phyloP scores from a whole-genome alignment of 2,329 filamentous ascomycete species.

The Fusarium poae region DNA sequence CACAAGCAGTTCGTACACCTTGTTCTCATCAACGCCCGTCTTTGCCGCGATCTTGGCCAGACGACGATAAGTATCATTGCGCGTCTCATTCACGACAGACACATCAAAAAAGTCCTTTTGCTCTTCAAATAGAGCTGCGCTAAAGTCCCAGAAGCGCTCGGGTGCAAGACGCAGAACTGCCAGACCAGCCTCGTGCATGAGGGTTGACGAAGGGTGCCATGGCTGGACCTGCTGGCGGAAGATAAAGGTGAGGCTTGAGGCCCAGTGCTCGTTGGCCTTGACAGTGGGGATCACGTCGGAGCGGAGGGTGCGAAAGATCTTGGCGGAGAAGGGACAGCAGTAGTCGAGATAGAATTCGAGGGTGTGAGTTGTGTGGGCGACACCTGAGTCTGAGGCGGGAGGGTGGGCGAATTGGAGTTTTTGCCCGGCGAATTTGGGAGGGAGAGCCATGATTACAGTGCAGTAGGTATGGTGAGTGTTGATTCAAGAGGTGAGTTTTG shows the following conservation, averaged over 20 bases:
- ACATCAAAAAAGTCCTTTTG: constrained; percentile 88
- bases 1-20: constrained; percentile 76
- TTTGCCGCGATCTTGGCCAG: constrained; percentile 79
- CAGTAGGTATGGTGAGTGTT: background rate
- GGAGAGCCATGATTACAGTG: constrained; percentile 72
- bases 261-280: constrained; percentile 68
- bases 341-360: constrained; percentile 85
- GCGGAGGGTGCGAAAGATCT: constrained; percentile 83
- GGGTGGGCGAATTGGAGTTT: constrained; percentile 67
- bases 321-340: constrained; percentile 80
- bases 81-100: constrained; percentile 82
- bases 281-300: constrained; percentile 74
- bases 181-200: constrained; percentile 84
- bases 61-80: constrained; percentile 86
- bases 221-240: constrained; percentile 94
- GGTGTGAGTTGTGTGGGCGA: constrained; percentile 66
- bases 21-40: constrained; percentile 77
- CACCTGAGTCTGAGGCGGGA: constrained; percentile 52
- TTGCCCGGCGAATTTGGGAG: constrained; percentile 81
- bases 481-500: too few species aligned
- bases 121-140: constrained; percentile 71
- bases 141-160: constrained; percentile 84
- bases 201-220: constrained; percentile 90
- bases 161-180: constrained; percentile 81
- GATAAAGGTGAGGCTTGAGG: constrained; percentile 75